A percentile compares a stretch with the other conserved stretches of the same genome.
Evolutionary conservation across 176 grass and related monocot species (phyloP).

Genomic region (Lolium perenne): DNA sequence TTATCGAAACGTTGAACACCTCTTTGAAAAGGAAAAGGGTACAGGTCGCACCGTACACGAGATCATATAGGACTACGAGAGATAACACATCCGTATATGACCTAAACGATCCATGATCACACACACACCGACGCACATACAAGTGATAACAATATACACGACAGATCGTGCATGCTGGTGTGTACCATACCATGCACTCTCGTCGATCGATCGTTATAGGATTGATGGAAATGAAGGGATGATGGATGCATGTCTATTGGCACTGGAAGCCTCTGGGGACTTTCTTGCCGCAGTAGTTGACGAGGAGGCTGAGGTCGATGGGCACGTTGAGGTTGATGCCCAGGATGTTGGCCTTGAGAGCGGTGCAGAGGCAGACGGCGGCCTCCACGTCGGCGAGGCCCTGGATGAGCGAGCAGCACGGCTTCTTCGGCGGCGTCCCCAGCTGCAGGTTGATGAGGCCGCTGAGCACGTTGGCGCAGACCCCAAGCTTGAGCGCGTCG

Average conservation of each 20-base stretch:
- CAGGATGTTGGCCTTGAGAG: constrained; percentile 59
- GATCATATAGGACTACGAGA: no score
- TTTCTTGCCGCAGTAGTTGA: constrained; percentile 63
- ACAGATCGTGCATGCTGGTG: no score
- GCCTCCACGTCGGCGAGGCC: constrained; percentile 78
- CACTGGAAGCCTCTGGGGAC: constrained; percentile 41
- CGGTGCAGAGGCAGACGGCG: constrained; percentile 85
- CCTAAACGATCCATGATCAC: no score
- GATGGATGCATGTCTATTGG: neutral
- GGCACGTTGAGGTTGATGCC: constrained; percentile 54
- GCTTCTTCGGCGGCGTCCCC: constrained; percentile 62
- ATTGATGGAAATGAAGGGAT: no score
- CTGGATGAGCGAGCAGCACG: constrained; percentile 78
- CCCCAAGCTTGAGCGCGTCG: constrained; percentile 69
- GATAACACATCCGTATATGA: no score
- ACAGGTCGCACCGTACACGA: no score
- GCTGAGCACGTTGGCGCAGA: constrained; percentile 76
- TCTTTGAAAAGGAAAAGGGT: no score
- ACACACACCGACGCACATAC: no score
- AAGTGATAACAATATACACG: no score
- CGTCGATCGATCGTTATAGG: no score
- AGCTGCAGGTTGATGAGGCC: constrained; percentile 72
- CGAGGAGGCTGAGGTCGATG: constrained; percentile 63
- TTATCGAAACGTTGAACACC: no score
- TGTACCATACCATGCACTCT: no score